These are phyloP conservation scores for Polychaeton citri DNA, from an alignment of 2,329 filamentous ascomycete genomes.

Conservation along the genomic window DNA sequence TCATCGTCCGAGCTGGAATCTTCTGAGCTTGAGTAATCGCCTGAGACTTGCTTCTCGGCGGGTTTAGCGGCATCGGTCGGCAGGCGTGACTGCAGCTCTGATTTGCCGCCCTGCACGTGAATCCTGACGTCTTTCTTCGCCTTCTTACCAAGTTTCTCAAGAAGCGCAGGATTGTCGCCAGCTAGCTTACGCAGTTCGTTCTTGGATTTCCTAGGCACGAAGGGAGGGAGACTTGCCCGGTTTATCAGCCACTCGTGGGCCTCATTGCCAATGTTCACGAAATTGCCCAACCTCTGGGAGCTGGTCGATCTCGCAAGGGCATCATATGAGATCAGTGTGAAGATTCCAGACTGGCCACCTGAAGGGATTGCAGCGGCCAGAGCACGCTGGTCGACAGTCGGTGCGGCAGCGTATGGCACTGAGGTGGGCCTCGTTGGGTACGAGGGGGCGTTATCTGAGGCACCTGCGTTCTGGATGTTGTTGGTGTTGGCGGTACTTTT, in stretches of 20 bases:
- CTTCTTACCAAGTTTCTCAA: constrained; percentile 24
- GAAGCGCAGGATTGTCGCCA: constrained; percentile 27
- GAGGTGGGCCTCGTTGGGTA: background rate
- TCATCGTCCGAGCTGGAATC: constrained; percentile 34
- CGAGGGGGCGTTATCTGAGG: background rate
- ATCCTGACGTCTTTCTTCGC: constrained; percentile 14
- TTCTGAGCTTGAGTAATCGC: constrained; percentile 31
- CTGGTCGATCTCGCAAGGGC: constrained; percentile 30
- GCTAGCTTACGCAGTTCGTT: constrained; percentile 32
- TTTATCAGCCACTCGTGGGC: constrained; percentile 29
- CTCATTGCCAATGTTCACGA: constrained; percentile 29
- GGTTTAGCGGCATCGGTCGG: constrained; percentile 1
- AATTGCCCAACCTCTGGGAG: constrained; percentile 29
- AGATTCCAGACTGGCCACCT: constrained; percentile 21
- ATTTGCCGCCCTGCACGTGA: background rate
- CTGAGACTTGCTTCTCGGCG: constrained; percentile 8
- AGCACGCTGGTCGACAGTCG: constrained; percentile 12
- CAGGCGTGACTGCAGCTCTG: background rate
- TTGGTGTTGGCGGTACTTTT: too few relatives aligned
- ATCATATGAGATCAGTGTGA: constrained; percentile 28
- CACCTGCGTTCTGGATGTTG: background rate
- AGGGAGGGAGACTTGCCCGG: constrained; percentile 29
- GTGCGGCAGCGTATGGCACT: constrained; percentile 1
- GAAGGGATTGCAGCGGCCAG: constrained; percentile 17
- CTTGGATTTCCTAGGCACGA: constrained; percentile 30